Evolutionary conservation across 1,284 basidiomycete species (phyloP).

Genomic region (Singerocomus inundabilis): DNA sequence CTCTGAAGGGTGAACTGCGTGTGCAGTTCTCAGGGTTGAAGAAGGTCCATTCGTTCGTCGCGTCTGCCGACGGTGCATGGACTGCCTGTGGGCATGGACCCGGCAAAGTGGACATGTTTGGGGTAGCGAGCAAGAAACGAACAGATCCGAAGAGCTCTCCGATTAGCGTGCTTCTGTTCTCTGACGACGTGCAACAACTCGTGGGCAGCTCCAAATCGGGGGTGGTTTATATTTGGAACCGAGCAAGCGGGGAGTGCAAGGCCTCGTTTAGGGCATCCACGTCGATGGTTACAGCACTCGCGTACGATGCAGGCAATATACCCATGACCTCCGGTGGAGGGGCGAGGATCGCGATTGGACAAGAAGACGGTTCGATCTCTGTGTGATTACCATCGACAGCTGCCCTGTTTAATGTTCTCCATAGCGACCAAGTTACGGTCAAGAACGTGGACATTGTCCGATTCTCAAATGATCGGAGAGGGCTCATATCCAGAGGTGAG

Average conservation of each 20-base stretch:
- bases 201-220: constrained; percentile 18
- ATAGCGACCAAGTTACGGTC: constrained; percentile 1
- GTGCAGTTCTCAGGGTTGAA: constrained; percentile 15
- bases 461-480: constrained; percentile 11
- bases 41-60: constrained; percentile 2
- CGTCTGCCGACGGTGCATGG: constrained; percentile 13
- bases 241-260: constrained; percentile 13
- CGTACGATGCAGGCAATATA: no score
- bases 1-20: constrained; percentile 10
- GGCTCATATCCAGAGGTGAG: constrained; percentile 12
- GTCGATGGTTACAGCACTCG: constrained; percentile 19
- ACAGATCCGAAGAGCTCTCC: not conserved
- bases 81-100: constrained; percentile 15
- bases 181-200: constrained; percentile 9
- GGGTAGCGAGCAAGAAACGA: not conserved
- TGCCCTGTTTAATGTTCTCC: constrained; percentile 6
- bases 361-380: constrained; percentile 19
- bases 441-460: constrained; percentile 10
- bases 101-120: constrained; percentile 14
- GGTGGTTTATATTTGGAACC: constrained; percentile 20
- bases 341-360: constrained; percentile 13
- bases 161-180: constrained; percentile 10
- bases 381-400: constrained; percentile 21
- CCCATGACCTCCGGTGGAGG: not conserved
- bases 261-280: constrained; percentile 6